phyloP scores from a whole-genome alignment of 768 basidiomycete genomes.

The Lentinus tigrinus region DNA sequence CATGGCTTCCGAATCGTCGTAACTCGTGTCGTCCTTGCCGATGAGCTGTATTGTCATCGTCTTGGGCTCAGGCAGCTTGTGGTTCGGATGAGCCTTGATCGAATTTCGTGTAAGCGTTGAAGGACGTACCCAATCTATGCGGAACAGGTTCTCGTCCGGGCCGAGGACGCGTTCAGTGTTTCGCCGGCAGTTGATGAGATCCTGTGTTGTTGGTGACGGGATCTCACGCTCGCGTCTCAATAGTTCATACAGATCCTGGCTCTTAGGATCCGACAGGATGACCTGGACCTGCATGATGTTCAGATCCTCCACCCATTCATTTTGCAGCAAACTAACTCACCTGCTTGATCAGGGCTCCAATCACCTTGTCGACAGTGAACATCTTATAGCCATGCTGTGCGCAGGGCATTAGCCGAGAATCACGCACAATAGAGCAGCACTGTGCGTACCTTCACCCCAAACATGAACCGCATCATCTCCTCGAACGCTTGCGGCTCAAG shows the following conservation, averaged over 20 bases:
- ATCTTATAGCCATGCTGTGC: conserved; percentile 75
- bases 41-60: conserved; percentile 72
- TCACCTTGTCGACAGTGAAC: conserved; percentile 92
- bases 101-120: not conserved
- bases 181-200: conserved; percentile 64
- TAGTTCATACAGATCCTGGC: conserved; percentile 69
- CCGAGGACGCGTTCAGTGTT: conserved; percentile 70
- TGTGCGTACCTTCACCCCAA: conserved; percentile 67
- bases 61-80: conserved; percentile 64
- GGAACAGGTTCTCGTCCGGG: conserved; percentile 76
- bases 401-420: not conserved
- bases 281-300: conserved; percentile 51
- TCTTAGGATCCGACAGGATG: conserved; percentile 66
- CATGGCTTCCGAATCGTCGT: conserved; percentile 74
- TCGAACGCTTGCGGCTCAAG: conserved; percentile 86
- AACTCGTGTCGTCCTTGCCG: conserved; percentile 74
- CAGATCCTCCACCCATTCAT: not conserved
- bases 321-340: conserved; percentile 35
- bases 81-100: not conserved
- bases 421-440: not conserved
- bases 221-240: conserved; percentile 68
- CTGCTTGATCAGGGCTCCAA: conserved; percentile 88
- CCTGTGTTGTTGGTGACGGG: conserved; percentile 61
- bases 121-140: conserved; percentile 72
- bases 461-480: conserved; percentile 86